Conservation (phyloP, 306 rosid species). For the Leucaena leucocephala region DNA sequence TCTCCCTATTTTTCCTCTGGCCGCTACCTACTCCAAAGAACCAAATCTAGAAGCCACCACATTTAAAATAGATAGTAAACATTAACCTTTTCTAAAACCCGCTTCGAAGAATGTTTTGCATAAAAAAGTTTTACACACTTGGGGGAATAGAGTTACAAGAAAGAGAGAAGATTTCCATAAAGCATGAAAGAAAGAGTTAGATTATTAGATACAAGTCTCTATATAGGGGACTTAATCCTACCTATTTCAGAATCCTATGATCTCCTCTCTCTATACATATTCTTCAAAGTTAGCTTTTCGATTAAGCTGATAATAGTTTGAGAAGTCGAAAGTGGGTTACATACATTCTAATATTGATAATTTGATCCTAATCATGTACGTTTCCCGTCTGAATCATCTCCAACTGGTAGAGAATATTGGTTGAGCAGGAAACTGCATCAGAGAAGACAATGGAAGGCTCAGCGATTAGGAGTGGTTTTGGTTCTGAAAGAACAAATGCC, state of each 20-base stretch:
- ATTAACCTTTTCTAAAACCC: background rate
- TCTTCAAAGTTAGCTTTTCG: conserved; percentile 32
- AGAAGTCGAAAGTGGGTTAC: conserved; percentile 30
- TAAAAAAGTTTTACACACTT: background rate
- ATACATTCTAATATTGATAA: conserved; percentile 15
- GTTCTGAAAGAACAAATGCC: conserved; percentile 34
- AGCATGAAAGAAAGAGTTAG: background rate
- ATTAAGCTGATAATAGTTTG: conserved; percentile 33
- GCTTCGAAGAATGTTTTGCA: too few species aligned
- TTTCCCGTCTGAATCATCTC: conserved; percentile 26
- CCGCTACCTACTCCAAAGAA: too few species aligned
- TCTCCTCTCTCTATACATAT: conserved; percentile 20
- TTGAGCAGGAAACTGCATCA: conserved; percentile 48
- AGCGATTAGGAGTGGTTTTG: conserved; percentile 37
- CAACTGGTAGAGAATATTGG: conserved; percentile 41
- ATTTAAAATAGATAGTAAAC: too few species aligned
- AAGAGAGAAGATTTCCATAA: background rate
- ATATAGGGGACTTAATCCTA: background rate
- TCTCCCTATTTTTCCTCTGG: too few species aligned
- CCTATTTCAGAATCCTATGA: conserved; percentile 8
- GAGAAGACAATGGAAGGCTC: conserved; percentile 43
- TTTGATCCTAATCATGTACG: conserved; percentile 24
- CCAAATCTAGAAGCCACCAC: too few species aligned
- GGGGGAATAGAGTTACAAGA: background rate
- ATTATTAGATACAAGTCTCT: background rate